Percentiles rank a stretch among this genome's conserved stretches.
Evolutionary conservation across 176 grass and related monocot species (phyloP).

Genomic region (Cenchrus fungigraminus): DNA sequence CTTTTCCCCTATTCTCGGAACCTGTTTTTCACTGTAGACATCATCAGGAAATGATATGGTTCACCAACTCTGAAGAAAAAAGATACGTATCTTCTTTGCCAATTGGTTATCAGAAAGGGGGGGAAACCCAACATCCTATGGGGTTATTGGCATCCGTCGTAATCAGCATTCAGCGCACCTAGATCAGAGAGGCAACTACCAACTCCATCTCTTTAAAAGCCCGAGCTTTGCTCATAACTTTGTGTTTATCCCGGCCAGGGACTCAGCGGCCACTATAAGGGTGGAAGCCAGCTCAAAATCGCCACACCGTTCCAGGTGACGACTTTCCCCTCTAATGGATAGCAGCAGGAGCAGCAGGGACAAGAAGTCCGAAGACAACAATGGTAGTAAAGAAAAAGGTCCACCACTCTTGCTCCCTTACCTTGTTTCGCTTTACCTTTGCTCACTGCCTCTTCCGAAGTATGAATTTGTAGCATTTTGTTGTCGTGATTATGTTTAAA

Average conservation of each 20-base stretch:
- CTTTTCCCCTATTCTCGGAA: too few species aligned
- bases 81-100: background rate
- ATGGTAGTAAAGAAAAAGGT: slow-evolving; percentile 43
- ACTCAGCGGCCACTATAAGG: background rate
- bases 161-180: slow-evolving; percentile 36
- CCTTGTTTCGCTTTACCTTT: slow-evolving; percentile 31
- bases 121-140: slow-evolving; percentile 3
- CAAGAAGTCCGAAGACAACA: slow-evolving; percentile 25
- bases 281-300: background rate
- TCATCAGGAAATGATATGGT: background rate
- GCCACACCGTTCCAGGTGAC: background rate
- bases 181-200: slow-evolving; percentile 10
- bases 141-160: background rate
- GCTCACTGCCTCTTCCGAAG: background rate
- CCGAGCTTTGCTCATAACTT: slow-evolving; percentile 23
- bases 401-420: background rate
- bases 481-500: background rate
- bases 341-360: slow-evolving; percentile 28
- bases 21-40: too few species aligned
- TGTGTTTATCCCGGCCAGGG: slow-evolving; percentile 21
- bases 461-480: slow-evolving; percentile 1
- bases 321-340: slow-evolving; percentile 8
- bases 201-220: slow-evolving; percentile 38
- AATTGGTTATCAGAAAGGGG: background rate
- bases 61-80: background rate